Evolutionary conservation across 179 eudicot genomes (phyloP), one percentile per base, ranked within the genome.

Genomic region (Spinacia oleracea): DNA sequence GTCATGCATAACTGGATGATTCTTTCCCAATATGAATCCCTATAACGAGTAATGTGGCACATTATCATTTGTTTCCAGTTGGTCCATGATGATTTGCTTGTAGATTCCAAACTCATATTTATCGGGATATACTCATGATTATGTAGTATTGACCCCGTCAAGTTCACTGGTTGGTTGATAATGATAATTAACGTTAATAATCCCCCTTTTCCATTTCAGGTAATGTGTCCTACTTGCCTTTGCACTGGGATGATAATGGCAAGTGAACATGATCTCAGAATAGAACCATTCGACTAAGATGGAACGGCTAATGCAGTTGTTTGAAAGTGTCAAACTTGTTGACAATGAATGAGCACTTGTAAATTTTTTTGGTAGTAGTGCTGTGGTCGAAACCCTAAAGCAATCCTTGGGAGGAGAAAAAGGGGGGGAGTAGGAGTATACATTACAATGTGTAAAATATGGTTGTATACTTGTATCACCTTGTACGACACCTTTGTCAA

Each of bases 191-290:
- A 48, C 65, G 56, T 25, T 14, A 25, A 27, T 18, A n/a, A n/a
- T n/a, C n/a, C n/a, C 43, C 12, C 45, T 53, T 21, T 27, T 70
- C 72, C 42, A 35, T 50, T 81, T 55, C 79, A 94, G 98, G 98
- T 94, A 27, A 94, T 94, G 98, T 94, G 98, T 84, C 98, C 98
- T 0, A 91, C 97, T 27, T 95, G 98, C 84, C 90, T 93, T 35
- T 95, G 98, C 91, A 95, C 98, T 18, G 97, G 98, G 78, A 91
- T 91, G 98, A 85, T 83, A 38, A 95, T 93, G 98, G 97, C 97
- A 69, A 95, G 97, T 42, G 97, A 95, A 79, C 98, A 95, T 75
- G 98, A 95, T 74, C 97, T 83, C 4, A 81, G 98, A 42, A 91
- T 91, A 12, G 93, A 90, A 74, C 97, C 98, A 12, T 95, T 91